Base-by-base conservation (phyloP, 148 eudicot genomes). In the Talinum fruticosum region DNA sequence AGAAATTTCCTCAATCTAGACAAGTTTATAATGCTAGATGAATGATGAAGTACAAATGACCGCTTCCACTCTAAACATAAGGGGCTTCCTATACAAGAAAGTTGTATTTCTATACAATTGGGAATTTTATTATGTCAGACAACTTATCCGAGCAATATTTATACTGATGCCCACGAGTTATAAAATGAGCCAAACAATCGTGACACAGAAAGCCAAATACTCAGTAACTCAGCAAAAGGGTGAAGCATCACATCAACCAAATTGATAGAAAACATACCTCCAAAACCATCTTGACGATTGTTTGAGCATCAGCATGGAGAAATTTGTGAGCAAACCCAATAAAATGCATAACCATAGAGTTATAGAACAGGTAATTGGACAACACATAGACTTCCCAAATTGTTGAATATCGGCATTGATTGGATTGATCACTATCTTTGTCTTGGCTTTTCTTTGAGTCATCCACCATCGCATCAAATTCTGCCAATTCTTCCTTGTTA, bases 281-380 rank as follows among this genome's bases (percentile, higher is more conserved):
- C 51, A 87, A 86, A 61, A 91, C 88, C 97, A 95, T 88, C 86
- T 84, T 90, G 45, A 95, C 88, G 35, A 95, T 86, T 34, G 71
- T 79, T 81, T 89, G 90, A 64, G 98, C 81, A 80, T 95, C 95
- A 23, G 93, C 89, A 61, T 90, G 98, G 69, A 95, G 93, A 77
- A 92, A 92, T 80, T 95, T 95, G 88, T 95, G 98, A 28, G 98
- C 98, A 86, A 92, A 95, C 57, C 98, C 97, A 83, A 92, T 83
- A 41, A 95, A 92, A 80, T 95, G 98, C 92, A 95, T 89, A 44
- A 86, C 97, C 88, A 95, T 84, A 6, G 97, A 92, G 74, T 90
- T 90, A 82, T 90, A 95, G 78, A 87, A 95, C 66, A 90, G 85
- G 85, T 92, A 95, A 78, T 95, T 95, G 49, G 86, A 85, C 84